Conservation (phyloP, 805 yeast genomes). For the Saccharomycopsis synnaedendra region DNA sequence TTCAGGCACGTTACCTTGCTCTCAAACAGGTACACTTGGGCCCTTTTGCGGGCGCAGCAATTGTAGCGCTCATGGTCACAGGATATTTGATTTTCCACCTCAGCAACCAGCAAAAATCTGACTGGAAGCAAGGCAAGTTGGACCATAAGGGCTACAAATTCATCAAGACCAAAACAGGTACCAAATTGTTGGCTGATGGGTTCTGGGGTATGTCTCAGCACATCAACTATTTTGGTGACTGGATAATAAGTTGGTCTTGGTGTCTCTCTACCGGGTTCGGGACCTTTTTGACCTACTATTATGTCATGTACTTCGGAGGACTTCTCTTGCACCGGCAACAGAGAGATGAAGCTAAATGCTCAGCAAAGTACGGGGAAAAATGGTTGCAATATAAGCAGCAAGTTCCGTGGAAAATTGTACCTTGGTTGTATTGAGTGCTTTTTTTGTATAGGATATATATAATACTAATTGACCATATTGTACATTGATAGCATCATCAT, state of each 20-base stretch:
- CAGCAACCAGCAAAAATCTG: slow-evolving; percentile 75
- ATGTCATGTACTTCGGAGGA: slow-evolving; percentile 70
- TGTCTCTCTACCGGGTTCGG: slow-evolving; percentile 79
- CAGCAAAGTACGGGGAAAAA: slow-evolving; percentile 69
- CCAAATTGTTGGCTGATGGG: slow-evolving; percentile 74
- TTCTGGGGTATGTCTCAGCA: slow-evolving; percentile 97
- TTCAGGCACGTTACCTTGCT: slow-evolving; percentile 77
- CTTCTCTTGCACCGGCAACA: slow-evolving; percentile 79
- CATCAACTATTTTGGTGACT: slow-evolving; percentile 91
- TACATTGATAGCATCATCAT: too few species aligned
- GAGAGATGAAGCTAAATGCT: slow-evolving; percentile 88
- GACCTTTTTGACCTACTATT: slow-evolving; percentile 81
- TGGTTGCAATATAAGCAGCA: slow-evolving; percentile 74
- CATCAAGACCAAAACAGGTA: slow-evolving; percentile 65
- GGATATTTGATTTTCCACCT: slow-evolving; percentile 81
- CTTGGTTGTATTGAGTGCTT: slow-evolving; percentile 55
- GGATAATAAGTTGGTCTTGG: slow-evolving; percentile 88
- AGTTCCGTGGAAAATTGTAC: slow-evolving; percentile 88
- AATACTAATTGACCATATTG: too few species aligned
- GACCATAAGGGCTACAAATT: slow-evolving; percentile 47
- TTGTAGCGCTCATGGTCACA: slow-evolving; percentile 36
- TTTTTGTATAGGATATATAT: background rate
- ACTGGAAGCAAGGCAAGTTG: slow-evolving; percentile 70
- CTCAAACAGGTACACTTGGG: slow-evolving; percentile 49
- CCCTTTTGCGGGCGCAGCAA: slow-evolving; percentile 23